Evolutionary conservation across 306 rosid genomes (phyloP).

Genomic region (Malus sylvestris): DNA sequence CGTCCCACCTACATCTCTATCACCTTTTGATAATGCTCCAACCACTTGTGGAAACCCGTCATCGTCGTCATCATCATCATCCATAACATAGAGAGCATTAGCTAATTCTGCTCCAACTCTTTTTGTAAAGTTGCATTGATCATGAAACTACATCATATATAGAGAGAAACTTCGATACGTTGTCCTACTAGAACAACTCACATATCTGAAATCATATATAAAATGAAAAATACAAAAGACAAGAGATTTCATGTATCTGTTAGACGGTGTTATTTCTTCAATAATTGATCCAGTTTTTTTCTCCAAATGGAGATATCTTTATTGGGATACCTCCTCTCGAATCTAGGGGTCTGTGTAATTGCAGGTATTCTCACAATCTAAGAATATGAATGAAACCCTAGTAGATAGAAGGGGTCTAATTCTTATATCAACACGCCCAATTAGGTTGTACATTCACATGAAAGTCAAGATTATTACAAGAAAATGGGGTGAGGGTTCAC

Average conservation of each 20-base stretch:
- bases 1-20: slow-evolving; percentile 29
- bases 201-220: no score
- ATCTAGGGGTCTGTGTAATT: background rate
- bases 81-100: background rate
- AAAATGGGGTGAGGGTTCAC: background rate
- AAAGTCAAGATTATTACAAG: background rate
- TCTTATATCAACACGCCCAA: background rate
- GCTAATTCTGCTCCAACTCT: background rate
- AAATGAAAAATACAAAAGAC: background rate
- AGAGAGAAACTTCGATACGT: background rate
- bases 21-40: slow-evolving; percentile 33
- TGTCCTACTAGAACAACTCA: no score
- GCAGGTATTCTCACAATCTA: background rate
- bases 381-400: background rate
- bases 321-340: slow-evolving; percentile 23
- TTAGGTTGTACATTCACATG: background rate
- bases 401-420: background rate
- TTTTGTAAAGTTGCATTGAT: slow-evolving; percentile 20
- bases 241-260: background rate
- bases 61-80: slow-evolving; percentile 1
- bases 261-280: no score
- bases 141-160: slow-evolving; percentile 11
- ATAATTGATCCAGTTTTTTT: no score
- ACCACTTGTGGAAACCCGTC: slow-evolving; percentile 23
- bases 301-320: background rate